Evolutionary conservation across 371 early-diverging fungal species (phyloP), one percentile per base, ranked within the genome.

Genomic region (Mucor plumbeus): DNA sequence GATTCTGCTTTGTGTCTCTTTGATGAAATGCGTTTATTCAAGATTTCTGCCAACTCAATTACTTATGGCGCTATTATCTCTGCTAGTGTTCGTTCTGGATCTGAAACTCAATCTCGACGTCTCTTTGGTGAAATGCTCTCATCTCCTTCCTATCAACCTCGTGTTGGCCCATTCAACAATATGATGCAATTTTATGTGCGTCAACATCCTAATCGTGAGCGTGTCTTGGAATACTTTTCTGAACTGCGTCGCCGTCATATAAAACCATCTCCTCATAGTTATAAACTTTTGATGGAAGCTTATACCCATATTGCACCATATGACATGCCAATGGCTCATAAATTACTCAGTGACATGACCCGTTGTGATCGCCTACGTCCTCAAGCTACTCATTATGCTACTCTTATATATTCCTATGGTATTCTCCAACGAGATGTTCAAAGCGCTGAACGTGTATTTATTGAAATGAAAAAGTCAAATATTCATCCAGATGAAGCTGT

Each of bases 121-220:
- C 59, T 86, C 17, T 87, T 89, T 61, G 67, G 68, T 53, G 85
- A 89, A 55, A 86, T 87, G 88, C 69, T 81, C 34, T 67, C 74
- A 8, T 74, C 84, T 8, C 74, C 83, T 31, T 75, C 75, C 47
- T 87, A 83, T 67, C 82, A 84, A 47, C 85, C 86, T 48, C 78
- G 58, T 43, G 85, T 87, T 1, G 88, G 85, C 21, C 88, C 87
- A 0, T 87, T 86, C 61, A 89, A 89, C 64, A 80, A 86, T 53
- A 87, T 89, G 87, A 89, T 89, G 48, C 89, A 89, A 64, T 87
- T 87, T 56, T 87, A 87, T 68, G 85, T 86, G 7, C 86, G 86
- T 36, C 86, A 89, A 41, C 80, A 86, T 50, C 86, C 79, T 34
- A 78, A 84, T 64, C 84, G 89, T 39, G 72, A 77, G 19, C 79